phyloP scores from a whole-genome alignment of 495 filamentous ascomycete genomes.

The Hamigera avellanea region DNA sequence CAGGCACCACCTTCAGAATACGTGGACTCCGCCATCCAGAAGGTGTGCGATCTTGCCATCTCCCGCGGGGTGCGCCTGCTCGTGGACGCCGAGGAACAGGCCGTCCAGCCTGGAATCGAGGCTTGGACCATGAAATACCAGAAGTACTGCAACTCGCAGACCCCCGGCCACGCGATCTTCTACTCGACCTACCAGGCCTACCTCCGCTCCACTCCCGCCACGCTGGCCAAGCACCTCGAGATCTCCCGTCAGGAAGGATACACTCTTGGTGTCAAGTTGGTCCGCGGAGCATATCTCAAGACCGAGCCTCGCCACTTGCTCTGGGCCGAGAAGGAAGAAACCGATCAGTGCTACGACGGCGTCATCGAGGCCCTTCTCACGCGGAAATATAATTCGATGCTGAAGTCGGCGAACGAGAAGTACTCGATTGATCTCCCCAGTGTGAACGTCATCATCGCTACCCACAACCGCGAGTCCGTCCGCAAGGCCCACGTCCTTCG shows the following conservation, averaged over 20 bases:
- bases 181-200: conserved; percentile 81
- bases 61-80: conserved; percentile 62
- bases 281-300: conserved; percentile 81
- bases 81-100: conserved; percentile 81
- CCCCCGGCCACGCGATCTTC: conserved; percentile 48
- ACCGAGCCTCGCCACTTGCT: conserved; percentile 70
- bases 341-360: conserved; percentile 54
- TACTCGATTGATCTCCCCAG: conserved; percentile 40
- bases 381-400: conserved; percentile 41
- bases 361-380: conserved; percentile 45
- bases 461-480: conserved; percentile 85
- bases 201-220: conserved; percentile 55
- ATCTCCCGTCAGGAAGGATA: conserved; percentile 55
- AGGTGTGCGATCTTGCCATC: conserved; percentile 66
- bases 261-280: conserved; percentile 80
- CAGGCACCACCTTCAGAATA: conserved; percentile 44
- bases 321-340: conserved; percentile 73
- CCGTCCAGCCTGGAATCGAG: conserved; percentile 74
- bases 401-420: conserved; percentile 27
- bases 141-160: conserved; percentile 61
- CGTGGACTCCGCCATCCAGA: conserved; percentile 57
- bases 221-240: conserved; percentile 55
- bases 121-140: conserved; percentile 72
- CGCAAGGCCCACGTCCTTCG: conserved; percentile 52
- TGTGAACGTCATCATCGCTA: conserved; percentile 67